phyloP scores from a whole-genome alignment of 805 yeast genomes.

The Hermanozyma aechmeae region DNA sequence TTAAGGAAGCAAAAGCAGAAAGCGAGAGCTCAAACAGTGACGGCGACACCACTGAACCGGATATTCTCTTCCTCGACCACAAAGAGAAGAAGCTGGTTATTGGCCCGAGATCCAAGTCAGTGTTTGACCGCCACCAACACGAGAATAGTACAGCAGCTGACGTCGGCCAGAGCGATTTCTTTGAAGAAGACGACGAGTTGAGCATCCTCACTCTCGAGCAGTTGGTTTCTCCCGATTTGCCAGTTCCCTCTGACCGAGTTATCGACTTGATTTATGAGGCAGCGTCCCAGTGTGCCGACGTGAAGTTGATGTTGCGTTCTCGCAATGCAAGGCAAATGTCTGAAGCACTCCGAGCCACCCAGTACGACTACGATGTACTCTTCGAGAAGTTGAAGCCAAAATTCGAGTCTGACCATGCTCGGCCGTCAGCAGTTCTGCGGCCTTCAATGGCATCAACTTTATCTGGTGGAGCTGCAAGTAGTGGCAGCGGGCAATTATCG shows the following conservation, averaged over 20 bases:
- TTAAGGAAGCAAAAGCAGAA: too few relatives aligned
- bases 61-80: constrained; percentile 21
- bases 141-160: constrained; percentile 8
- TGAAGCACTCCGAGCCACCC: constrained; percentile 15
- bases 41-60: constrained; percentile 17
- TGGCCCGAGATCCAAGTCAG: constrained; percentile 26
- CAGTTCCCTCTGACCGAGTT: constrained; percentile 45
- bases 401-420: too few relatives aligned
- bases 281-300: constrained; percentile 53
- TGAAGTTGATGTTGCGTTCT: constrained; percentile 51
- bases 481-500: too few relatives aligned
- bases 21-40: too few relatives aligned
- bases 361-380: constrained; percentile 8
- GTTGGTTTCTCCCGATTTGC: constrained; percentile 45
- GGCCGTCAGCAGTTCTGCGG: too few relatives aligned
- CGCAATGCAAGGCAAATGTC: constrained; percentile 46
- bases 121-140: too few relatives aligned
- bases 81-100: constrained; percentile 11
- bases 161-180: constrained; percentile 8
- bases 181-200: constrained; percentile 10
- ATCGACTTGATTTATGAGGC: constrained; percentile 55
- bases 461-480: too few relatives aligned
- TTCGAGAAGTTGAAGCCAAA: neutral
- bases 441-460: too few relatives aligned
- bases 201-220: constrained; percentile 41